Base-by-base conservation (phyloP, 257 asterid genomes). In the Scutellaria minor region DNA sequence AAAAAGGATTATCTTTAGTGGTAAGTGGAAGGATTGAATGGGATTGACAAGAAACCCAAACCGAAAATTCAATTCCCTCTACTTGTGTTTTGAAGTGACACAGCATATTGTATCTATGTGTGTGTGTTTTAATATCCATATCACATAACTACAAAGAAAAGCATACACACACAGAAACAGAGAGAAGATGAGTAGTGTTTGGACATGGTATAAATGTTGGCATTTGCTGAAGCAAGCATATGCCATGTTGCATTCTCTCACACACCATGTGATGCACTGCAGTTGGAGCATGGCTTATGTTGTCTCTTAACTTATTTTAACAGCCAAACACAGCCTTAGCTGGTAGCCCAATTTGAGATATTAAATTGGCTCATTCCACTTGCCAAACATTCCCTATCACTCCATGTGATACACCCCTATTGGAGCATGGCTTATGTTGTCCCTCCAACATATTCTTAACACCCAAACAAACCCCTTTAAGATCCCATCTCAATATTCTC, bases 191-290 rank as follows among this genome's bases (percentile, higher is more conserved):
- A 75, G 75, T 40, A 12, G 76, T 59, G 63, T 71, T 15, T 78
- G 88, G 81, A 76, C 75, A 68, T 61, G 80, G 73, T 74, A 45
- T 45, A 52, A 82, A 75, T 83, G 82, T 75, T 80, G 84, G 87
- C 81, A 67, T 84, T 85, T 80, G 72, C 63, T 46, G 63, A 72
- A 72, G 83, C 86, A 88, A 74, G 76, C 54, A 62, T 53, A 79
- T 8, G 80, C 79, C 87, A 81, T 81, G 86, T 83, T 80, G 80
- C 78, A 57, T 61, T 72, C 69, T 67, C 51, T 72, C 83, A n/a
- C 84, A 84, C 68, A 83, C 82, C 92, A 92, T 86, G 97, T 89
- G 96, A 91, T 82, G 82, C 81, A 78, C 69, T 80, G n/a, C 81
- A 77, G 83, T 77, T 81, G 55, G 74, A 85, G 81, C 85, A 83